phyloP scores from a whole-genome alignment of 768 basidiomycete species.

The Lentinus tigrinus region DNA sequence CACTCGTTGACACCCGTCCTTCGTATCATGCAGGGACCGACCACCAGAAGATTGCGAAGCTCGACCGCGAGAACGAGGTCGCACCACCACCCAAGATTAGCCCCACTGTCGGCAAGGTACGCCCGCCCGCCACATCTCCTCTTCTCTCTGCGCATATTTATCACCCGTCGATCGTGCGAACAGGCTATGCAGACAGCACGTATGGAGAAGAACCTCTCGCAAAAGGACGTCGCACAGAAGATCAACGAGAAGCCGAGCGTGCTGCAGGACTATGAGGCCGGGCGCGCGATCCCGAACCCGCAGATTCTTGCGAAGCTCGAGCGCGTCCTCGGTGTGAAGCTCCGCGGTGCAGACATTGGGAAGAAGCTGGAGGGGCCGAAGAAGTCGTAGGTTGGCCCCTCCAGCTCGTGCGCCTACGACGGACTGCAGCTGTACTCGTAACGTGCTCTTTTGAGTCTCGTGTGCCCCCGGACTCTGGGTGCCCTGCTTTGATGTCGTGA shows the following conservation, averaged over 20 bases:
- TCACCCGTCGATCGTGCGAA: not conserved
- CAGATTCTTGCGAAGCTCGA: conserved; percentile 90
- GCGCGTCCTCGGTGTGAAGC: conserved; percentile 79
- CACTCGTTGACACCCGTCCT: not conserved
- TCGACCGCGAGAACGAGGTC: conserved; percentile 94
- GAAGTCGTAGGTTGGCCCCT: conserved; percentile 57
- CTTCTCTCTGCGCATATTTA: not conserved
- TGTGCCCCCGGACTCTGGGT: conserved; percentile 21
- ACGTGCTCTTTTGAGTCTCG: conserved; percentile 27
- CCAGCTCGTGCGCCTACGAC: conserved; percentile 31
- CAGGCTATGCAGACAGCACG: conserved; percentile 84
- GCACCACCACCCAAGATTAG: conserved; percentile 85
- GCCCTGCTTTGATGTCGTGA: conserved; percentile 14
- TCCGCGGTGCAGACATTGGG: conserved; percentile 87
- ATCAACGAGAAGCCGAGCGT: conserved; percentile 91
- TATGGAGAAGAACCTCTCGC: conserved; percentile 73
- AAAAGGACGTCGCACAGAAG: conserved; percentile 91
- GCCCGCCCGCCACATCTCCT: conserved; percentile 15
- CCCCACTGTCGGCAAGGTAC: conserved; percentile 69
- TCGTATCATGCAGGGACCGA: conserved; percentile 63
- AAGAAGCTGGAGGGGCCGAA: conserved; percentile 81
- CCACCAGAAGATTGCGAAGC: conserved; percentile 90
- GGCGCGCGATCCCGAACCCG: conserved; percentile 82
- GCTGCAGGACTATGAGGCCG: conserved; percentile 86
- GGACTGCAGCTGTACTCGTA: too few species aligned